phyloP scores from a whole-genome alignment of 768 basidiomycete genomes.

The Kwoniella sp. region DNA sequence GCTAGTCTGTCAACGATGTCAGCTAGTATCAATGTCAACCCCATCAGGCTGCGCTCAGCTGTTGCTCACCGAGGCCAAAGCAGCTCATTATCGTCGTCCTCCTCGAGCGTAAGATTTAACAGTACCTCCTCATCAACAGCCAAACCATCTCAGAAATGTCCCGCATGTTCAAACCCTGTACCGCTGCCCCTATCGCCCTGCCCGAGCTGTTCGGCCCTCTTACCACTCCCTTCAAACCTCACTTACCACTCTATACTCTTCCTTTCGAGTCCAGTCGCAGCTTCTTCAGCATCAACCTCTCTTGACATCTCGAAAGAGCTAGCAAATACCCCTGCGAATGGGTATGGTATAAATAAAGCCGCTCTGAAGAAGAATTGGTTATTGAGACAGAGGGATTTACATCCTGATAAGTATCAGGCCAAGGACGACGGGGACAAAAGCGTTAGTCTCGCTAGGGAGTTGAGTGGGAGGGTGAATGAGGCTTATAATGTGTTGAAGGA shows the following conservation, averaged over 20 bases:
- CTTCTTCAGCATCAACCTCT: constrained; percentile 57
- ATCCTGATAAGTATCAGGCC: constrained; percentile 83
- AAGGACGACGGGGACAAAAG: constrained; percentile 60
- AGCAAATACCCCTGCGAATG: constrained; percentile 31
- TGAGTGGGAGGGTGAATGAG: constrained; percentile 81
- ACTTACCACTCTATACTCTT: constrained; percentile 72
- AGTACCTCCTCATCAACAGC: constrained; percentile 5
- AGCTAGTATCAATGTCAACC: neutral
- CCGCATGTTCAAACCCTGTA: constrained; percentile 66
- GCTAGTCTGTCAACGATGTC: neutral
- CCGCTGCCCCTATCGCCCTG: constrained; percentile 74
- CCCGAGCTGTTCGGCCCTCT: constrained; percentile 67
- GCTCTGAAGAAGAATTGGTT: constrained; percentile 69
- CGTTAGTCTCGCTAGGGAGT: constrained; percentile 61
- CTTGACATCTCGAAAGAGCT: constrained; percentile 41
- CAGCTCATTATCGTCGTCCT: neutral
- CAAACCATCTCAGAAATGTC: constrained; percentile 59
- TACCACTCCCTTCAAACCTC: constrained; percentile 62
- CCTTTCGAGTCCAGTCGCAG: constrained; percentile 61
- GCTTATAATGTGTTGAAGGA: constrained; percentile 72
- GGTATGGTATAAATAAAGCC: constrained; percentile 66
- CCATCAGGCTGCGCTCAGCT: too few relatives aligned
- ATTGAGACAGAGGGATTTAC: constrained; percentile 71
- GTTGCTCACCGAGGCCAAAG: too few relatives aligned
- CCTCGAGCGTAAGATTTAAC: neutral